phyloP scores from a whole-genome alignment of 2,329 filamentous ascomycete genomes.

The Dactylellina drechsleri region DNA sequence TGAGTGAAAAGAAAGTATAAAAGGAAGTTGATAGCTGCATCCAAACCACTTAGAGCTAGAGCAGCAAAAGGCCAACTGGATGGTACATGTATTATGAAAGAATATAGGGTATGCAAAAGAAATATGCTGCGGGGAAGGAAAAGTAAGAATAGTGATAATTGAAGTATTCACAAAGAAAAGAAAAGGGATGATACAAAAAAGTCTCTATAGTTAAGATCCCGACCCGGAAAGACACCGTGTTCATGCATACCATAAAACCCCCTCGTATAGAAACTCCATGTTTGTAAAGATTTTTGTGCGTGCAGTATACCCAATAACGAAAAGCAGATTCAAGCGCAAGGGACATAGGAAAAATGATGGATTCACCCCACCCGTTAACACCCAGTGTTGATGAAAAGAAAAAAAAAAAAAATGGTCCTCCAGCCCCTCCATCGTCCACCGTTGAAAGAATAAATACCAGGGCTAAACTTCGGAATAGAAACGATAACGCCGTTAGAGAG shows the following conservation, averaged over 20 bases:
- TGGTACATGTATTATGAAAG: conserved; percentile 50
- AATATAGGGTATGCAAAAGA: conserved; percentile 44
- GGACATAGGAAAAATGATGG: conserved; percentile 45
- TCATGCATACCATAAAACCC: conserved; percentile 54
- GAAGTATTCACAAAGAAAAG: conserved; percentile 37
- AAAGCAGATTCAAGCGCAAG: conserved; percentile 30
- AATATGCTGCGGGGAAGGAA: conserved; percentile 11
- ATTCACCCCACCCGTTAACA: conserved; percentile 48
- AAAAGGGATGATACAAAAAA: conserved; percentile 37
- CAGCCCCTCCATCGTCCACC: conserved; percentile 37
- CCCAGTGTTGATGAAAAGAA: conserved; percentile 53
- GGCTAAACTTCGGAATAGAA: conserved; percentile 54
- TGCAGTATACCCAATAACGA: conserved; percentile 36
- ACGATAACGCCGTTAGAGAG: conserved; percentile 52
- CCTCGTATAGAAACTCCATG: conserved; percentile 55
- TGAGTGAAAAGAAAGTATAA: conserved; percentile 42
- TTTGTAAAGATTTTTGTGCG: conserved; percentile 48
- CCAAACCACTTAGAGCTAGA: conserved; percentile 41
- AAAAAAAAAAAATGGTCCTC: conserved; percentile 37
- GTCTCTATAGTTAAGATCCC: conserved; percentile 55
- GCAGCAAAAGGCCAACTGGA: conserved; percentile 17
- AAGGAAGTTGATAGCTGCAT: conserved; percentile 13
- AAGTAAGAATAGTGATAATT: conserved; percentile 35
- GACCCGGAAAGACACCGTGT: conserved; percentile 54
- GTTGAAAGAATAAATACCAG: conserved; percentile 44